Conservation (phyloP, 208 protist genomes). For the Trypanosoma brucei region DNA sequence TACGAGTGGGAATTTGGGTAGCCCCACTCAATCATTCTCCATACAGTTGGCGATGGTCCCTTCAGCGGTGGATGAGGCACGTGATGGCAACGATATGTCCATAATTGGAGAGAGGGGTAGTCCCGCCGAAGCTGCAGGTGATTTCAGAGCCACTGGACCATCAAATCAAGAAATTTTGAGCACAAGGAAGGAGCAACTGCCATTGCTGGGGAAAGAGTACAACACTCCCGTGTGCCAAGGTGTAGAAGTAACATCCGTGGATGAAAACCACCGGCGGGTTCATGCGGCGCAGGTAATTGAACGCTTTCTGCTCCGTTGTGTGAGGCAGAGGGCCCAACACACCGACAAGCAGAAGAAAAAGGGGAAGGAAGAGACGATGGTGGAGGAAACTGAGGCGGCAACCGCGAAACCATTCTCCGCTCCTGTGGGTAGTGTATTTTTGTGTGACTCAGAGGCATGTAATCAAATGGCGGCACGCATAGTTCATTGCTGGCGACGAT, state of each 20-base stretch:
- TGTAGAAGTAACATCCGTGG: no score
- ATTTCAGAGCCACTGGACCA: no score
- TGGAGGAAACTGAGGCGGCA: not conserved
- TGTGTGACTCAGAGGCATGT: not conserved
- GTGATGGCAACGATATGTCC: no score
- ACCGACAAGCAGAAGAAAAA: not conserved
- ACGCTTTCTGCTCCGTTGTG: not conserved
- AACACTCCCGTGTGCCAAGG: no score
- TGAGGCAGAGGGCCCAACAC: not conserved
- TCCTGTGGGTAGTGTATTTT: not conserved
- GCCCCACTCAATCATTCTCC: not conserved
- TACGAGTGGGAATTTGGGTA: not conserved
- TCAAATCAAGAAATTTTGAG: no score
- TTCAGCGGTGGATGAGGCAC: not conserved
- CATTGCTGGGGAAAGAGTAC: no score
- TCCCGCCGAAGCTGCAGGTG: no score
- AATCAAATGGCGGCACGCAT: constrained; percentile 16
- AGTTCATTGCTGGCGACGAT: constrained; percentile 18
- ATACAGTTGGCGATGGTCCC: not conserved
- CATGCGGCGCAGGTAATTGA: not conserved
- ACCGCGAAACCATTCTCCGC: not conserved
- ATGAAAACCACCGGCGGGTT: not conserved
- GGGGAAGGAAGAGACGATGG: not conserved
- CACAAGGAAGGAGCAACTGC: no score
- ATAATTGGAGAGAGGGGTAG: no score